Percentiles rank a stretch among this genome's conserved stretches.
These are phyloP conservation scores for Annulohypoxylon moriforme DNA, from an alignment of 495 filamentous ascomycete genomes.

Conservation along the genomic window DNA sequence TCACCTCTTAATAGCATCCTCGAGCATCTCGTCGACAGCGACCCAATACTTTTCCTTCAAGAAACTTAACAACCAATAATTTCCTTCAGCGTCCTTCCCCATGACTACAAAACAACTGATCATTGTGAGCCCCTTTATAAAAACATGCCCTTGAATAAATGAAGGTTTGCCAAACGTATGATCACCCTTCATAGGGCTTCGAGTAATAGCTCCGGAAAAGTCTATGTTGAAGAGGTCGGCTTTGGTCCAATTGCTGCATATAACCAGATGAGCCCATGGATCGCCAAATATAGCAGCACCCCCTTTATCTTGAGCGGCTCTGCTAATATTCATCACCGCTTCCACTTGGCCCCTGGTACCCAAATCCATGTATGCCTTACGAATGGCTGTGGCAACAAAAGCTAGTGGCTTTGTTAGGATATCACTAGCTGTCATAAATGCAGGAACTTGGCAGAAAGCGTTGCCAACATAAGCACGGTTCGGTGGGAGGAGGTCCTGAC, in stretches of 20 bases:
- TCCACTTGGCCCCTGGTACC: not conserved
- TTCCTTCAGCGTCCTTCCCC: not conserved
- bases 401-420: not conserved
- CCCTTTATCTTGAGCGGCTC: not conserved
- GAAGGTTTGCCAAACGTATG: not conserved
- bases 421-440: not conserved
- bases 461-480: not conserved
- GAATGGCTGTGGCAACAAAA: not conserved
- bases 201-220: not conserved
- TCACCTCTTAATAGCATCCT: not conserved
- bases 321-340: not conserved
- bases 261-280: not conserved
- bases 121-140: not conserved
- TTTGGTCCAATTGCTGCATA: not conserved
- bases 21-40: not conserved
- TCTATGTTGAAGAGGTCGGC: not conserved
- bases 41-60: not conserved
- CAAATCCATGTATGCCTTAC: not conserved
- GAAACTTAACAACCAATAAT: not conserved
- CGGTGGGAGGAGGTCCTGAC: not conserved
- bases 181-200: not conserved
- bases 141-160: not conserved
- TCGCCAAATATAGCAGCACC: not conserved
- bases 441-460: not conserved
- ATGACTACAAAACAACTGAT: not conserved